Base-by-base conservation (phyloP, 306 rosid species). In the Citrullus amarus region DNA sequence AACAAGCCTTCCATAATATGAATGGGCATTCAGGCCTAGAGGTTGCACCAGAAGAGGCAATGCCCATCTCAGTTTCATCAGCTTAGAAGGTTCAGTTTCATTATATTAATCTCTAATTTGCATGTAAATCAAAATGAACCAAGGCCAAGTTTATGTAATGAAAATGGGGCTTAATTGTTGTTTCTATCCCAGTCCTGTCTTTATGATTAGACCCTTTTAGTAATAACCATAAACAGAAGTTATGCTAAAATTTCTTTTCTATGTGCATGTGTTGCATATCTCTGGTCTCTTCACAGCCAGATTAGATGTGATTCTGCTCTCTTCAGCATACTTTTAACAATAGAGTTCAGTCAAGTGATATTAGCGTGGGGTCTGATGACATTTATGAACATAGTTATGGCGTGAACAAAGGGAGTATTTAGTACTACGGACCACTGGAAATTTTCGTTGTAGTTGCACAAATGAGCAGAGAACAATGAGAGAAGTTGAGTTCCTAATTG, bases 1-100 rank as follows among this genome's bases (percentile, higher is more conserved):
- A 87, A 88, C 76, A 85, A 86, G 66, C 86, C 86, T 72, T 79
- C 79, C 76, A 25, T 80, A 55, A 60, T 9, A 72, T 51, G 80
- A 89, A 82, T 38, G 94, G 85, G 1, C 88, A 80, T 65, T 54
- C 75, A 17, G 87, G 87, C 16, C 91, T 81, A 41, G 87, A 84
- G 78, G 90, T 88, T 46, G 86, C 84, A 56, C 91, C 87, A 17
- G 39, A 60, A 60, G 87, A 84, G 82, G 86, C 86, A 60, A 59
- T 41, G 28, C 80, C 71, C 15, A 15, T 60, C 34, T 39, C 70
- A 9, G 30, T 48, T 25, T 48, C 41, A 77, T 77, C 75, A 22
- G 30, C 38, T 18, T 76, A 43, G 68, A 38, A 10, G 38, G 59
- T 39, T 71, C 38, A 12, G 56, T 9, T 6, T 46, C 56, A 2